Percentiles rank a stretch among this genome's conserved stretches.
phyloP scores from a whole-genome alignment of 2,329 filamentous ascomycete species.

The Fusarium tanahbumbuense region DNA sequence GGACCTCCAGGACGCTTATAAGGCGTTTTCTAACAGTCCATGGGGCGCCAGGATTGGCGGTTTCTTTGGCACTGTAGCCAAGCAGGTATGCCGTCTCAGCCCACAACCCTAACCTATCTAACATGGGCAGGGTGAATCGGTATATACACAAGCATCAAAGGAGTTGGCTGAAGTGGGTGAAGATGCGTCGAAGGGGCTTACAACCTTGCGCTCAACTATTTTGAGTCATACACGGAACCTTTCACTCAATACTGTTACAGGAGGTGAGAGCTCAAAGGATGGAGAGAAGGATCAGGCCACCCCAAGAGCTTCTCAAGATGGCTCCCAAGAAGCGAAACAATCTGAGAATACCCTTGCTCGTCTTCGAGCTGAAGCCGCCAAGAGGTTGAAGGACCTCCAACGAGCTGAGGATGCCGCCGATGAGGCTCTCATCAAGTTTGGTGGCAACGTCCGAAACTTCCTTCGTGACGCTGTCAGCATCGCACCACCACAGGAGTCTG shows the following conservation, averaged over 20 bases:
- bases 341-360: constrained; percentile 78
- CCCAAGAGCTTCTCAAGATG: constrained; percentile 56
- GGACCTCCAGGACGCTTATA: constrained; percentile 95
- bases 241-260: constrained; percentile 66
- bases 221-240: constrained; percentile 79
- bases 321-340: constrained; percentile 58
- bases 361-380: constrained; percentile 80
- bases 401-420: constrained; percentile 95
- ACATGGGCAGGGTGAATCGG: constrained; percentile 73
- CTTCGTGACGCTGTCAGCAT: constrained; percentile 91
- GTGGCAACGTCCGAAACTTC: constrained; percentile 88
- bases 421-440: constrained; percentile 92
- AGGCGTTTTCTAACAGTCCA: constrained; percentile 87
- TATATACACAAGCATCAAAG: constrained; percentile 87
- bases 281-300: constrained; percentile 58
- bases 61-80: constrained; percentile 90
- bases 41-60: constrained; percentile 93
- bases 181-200: constrained; percentile 85
- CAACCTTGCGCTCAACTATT: constrained; percentile 74
- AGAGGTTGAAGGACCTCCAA: constrained; percentile 88
- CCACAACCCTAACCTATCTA: constrained; percentile 21
- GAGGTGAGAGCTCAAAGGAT: constrained; percentile 48
- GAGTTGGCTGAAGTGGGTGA: constrained; percentile 83
- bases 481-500: constrained; percentile 73
- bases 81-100: constrained; percentile 72